Evolutionary conservation across 768 basidiomycete species (phyloP).

Genomic region (Tylopilus balloui): DNA sequence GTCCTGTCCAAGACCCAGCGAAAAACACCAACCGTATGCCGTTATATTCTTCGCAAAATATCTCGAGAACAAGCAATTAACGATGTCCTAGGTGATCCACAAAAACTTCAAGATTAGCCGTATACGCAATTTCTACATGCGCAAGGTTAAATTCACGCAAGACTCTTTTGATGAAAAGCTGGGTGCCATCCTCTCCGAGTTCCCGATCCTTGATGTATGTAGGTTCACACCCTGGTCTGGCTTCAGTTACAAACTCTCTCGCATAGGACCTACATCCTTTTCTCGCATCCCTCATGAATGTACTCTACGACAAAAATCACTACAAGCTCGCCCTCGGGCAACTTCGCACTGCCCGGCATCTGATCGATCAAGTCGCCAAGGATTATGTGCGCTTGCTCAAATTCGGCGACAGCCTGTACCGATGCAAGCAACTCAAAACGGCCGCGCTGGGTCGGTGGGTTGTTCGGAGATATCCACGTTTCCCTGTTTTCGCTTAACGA

Average conservation of each 20-base stretch:
- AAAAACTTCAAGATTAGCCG: constrained; percentile 99
- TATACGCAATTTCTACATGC: constrained; percentile 97
- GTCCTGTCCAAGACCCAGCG: constrained; percentile 92
- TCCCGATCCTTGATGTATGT: constrained; percentile 98
- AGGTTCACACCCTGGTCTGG: constrained; percentile 31
- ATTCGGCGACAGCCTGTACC: constrained; percentile 95
- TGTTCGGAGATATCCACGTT: neutral
- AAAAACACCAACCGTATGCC: constrained; percentile 86
- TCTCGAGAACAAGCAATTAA: constrained; percentile 3
- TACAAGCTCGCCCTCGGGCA: constrained; percentile 99
- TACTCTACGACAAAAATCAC: constrained; percentile 99
- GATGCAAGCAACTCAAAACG: constrained; percentile 97
- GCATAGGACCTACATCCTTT: constrained; percentile 89
- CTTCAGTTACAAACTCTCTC: constrained; percentile 3
- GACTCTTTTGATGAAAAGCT: constrained; percentile 96
- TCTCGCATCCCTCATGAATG: constrained; percentile 92
- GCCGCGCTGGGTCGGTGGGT: constrained; percentile 94
- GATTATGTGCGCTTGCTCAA: constrained; percentile 96
- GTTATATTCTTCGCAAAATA: neutral
- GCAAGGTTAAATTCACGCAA: constrained; percentile 99
- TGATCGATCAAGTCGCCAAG: constrained; percentile 95
- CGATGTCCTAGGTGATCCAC: constrained; percentile 74
- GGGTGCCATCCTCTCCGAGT: constrained; percentile 88
- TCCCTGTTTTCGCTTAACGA: neutral
- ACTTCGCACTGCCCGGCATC: constrained; percentile 89